Base-by-base conservation (phyloP, 2,329 filamentous ascomycete genomes). In the Chrysoporthe austroafricana region DNA sequence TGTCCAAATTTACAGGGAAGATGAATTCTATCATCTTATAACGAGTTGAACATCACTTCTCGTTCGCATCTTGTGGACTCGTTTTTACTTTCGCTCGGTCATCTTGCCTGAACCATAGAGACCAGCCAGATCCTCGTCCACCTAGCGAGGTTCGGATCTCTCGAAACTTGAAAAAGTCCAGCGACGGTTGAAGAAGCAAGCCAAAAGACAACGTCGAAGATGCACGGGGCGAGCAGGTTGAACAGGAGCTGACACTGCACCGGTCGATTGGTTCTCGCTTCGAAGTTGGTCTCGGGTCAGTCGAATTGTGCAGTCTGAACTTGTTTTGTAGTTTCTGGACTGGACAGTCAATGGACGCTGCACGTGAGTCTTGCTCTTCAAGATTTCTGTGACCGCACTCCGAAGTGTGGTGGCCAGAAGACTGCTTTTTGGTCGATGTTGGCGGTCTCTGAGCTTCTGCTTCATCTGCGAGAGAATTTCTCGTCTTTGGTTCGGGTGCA, bases 121-220 rank as follows among this genome's bases (percentile, higher is more conserved):
- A 68, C 66, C 66, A 68, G 21, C 58, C 66, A 32, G 66, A 68
- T n/a, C 66, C 63, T 34, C 63, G 26, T 26, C 60, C 60, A 9
- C 60, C 60, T 3, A 62, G 60, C 1, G 60, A 62, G 2, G 60
- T 21, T n/a, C 60, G 26, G 46, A 62, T 62, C 1, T 62, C 60
- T 39, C 58, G 63, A 48, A 63, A 64, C 39, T 67, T 67, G 46
- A 67, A 61, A 46, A 67, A 36, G 48, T 67, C 66, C 46, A 67
- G 36, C 26, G 66, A 63, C 48, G 66, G 66, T 39, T 64, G 62
- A 44, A 67, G 66, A 39, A 67, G 62, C 54, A 67, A 48, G 34
- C 62, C 66, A n/a, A 67, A 64, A 7, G 62, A 67, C 14, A 61
- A 67, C 39, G 56, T 36, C 34, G 62, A 64, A 26, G 62, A 60